Conservation (phyloP, 2,329 filamentous ascomycete genomes). For the Trichothecium roseum region DNA sequence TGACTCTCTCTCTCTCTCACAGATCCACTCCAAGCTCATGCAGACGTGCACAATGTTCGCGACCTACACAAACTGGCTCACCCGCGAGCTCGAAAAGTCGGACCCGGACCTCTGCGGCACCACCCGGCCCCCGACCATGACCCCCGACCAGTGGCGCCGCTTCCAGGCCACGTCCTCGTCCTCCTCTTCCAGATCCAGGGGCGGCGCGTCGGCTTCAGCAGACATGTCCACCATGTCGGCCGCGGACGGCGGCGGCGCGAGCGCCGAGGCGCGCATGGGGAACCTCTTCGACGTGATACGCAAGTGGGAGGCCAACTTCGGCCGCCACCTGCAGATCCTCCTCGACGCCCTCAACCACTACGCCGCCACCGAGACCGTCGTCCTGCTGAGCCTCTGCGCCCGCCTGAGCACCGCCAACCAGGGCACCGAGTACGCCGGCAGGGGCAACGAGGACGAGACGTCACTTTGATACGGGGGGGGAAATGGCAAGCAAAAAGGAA, state of each 20-base stretch:
- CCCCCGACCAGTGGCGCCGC: constrained; percentile 47
- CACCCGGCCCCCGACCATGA: constrained; percentile 50
- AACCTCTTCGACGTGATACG: constrained; percentile 80
- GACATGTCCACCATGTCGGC: constrained; percentile 25
- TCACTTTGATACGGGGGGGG: too few relatives aligned
- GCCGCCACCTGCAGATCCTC: constrained; percentile 81
- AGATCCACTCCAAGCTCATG: constrained; percentile 98
- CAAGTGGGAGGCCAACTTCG: constrained; percentile 91
- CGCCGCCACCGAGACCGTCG: constrained; percentile 92
- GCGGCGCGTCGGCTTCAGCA: constrained; percentile 18
- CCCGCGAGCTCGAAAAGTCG: constrained; percentile 71
- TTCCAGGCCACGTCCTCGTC: constrained; percentile 42
- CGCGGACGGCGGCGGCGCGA: constrained; percentile 22
- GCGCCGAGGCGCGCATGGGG: constrained; percentile 43
- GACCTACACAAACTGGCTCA: constrained; percentile 77
- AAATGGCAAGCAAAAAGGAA: too few relatives aligned
- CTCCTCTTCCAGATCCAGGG: not conserved
- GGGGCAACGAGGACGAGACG: constrained; percentile 42
- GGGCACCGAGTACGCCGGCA: constrained; percentile 55
- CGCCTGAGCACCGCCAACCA: constrained; percentile 73
- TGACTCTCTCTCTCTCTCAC: not conserved
- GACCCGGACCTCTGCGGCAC: constrained; percentile 65
- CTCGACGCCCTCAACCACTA: constrained; percentile 95
- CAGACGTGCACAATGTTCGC: constrained; percentile 93
- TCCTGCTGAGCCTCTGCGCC: constrained; percentile 79